phyloP scores from a whole-genome alignment of 805 yeast genomes.

The Cyberlindnera xishuangbannaensis region DNA sequence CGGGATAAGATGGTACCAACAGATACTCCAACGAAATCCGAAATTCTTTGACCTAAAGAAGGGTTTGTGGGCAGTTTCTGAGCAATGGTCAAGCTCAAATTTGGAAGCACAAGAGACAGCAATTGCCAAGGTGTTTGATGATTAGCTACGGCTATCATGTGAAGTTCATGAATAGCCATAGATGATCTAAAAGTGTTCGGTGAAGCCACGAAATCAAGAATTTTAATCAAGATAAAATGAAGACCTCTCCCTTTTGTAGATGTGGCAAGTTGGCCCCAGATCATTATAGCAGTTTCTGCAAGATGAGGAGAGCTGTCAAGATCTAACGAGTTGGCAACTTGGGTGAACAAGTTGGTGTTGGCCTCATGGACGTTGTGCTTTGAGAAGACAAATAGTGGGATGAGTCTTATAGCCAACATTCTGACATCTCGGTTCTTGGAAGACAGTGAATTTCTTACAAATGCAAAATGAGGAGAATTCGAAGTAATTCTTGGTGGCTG shows the following conservation, averaged over 20 bases:
- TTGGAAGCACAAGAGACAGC: constrained; percentile 72
- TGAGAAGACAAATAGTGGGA: constrained; percentile 45
- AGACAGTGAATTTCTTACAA: constrained; percentile 34
- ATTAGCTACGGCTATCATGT: constrained; percentile 50
- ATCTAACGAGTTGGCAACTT: constrained; percentile 36
- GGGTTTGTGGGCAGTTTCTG: constrained; percentile 45
- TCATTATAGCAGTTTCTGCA: constrained; percentile 53
- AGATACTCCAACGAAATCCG: constrained; percentile 61
- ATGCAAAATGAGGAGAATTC: constrained; percentile 31
- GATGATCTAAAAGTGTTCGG: constrained; percentile 59
- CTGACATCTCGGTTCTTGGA: constrained; percentile 51
- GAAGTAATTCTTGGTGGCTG: constrained; percentile 38
- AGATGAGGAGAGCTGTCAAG: constrained; percentile 34
- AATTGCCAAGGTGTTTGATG: constrained; percentile 71
- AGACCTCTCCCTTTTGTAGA: constrained; percentile 62
- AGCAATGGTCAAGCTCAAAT: constrained; percentile 59
- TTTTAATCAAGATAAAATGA: constrained; percentile 56
- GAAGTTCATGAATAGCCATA: constrained; percentile 60
- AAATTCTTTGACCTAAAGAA: constrained; percentile 49
- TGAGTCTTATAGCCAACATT: constrained; percentile 41
- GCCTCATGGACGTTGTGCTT: constrained; percentile 35
- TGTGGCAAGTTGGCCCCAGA: constrained; percentile 62
- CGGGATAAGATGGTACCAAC: constrained; percentile 56
- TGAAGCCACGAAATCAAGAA: constrained; percentile 64
- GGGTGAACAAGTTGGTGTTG: constrained; percentile 41